phyloP scores from a whole-genome alignment of 139 green algal genomes.

The Chlorella sp. region DNA sequence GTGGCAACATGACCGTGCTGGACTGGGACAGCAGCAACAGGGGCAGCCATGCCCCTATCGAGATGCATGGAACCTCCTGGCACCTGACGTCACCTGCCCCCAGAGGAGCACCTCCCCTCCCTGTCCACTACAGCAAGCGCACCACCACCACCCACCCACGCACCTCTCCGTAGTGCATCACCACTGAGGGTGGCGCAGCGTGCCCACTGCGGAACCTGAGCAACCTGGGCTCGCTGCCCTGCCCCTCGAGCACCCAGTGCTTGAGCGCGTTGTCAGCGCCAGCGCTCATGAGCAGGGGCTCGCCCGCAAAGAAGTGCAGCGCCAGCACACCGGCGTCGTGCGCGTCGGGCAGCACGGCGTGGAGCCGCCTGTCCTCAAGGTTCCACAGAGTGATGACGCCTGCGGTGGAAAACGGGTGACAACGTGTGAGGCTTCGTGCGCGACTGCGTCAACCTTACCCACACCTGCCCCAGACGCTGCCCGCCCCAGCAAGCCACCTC shows the following conservation, averaged over 20 bases:
- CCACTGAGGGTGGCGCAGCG: constrained; percentile 62
- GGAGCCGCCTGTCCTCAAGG: constrained; percentile 74
- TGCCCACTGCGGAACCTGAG: constrained; percentile 90
- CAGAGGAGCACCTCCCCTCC: too few species aligned
- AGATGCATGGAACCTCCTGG: too few species aligned
- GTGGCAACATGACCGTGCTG: too few species aligned
- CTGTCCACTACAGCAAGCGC: too few species aligned
- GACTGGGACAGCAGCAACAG: too few species aligned
- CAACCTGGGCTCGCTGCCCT: constrained; percentile 57
- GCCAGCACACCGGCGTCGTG: constrained; percentile 63
- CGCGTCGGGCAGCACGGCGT: constrained; percentile 65
- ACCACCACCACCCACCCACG: too few species aligned
- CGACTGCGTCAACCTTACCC: not conserved
- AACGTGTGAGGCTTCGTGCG: too few species aligned
- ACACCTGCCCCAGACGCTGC: not conserved
- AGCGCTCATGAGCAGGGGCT: constrained; percentile 82
- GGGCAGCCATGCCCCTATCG: too few species aligned
- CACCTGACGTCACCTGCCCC: too few species aligned
- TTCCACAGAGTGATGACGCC: constrained; percentile 90
- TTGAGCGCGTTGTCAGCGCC: constrained; percentile 90
- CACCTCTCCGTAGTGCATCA: constrained; percentile 71
- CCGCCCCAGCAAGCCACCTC: not conserved
- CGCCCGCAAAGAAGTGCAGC: constrained; percentile 66
- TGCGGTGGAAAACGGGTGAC: too few species aligned
- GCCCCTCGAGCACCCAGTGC: constrained; percentile 90